These are phyloP conservation scores for Camelina hispida DNA, from an alignment of 345 rosid species.

Conservation along the genomic window DNA sequence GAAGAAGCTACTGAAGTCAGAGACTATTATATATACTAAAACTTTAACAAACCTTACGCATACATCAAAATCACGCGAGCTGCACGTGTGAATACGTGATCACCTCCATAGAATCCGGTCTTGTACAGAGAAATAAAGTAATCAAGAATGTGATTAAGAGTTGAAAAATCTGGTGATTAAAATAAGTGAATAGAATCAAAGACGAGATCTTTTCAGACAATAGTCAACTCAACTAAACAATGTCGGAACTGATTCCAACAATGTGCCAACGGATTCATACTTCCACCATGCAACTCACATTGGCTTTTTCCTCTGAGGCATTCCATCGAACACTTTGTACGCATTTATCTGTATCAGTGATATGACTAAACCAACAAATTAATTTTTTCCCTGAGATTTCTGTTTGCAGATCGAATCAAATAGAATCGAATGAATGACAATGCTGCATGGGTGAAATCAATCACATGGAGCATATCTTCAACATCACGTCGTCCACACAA, in stretches of 20 bases:
- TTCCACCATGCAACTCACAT: not conserved
- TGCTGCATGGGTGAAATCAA: not conserved
- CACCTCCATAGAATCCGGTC: constrained; percentile 30
- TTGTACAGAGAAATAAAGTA: constrained; percentile 22
- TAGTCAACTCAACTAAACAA: constrained; percentile 1
- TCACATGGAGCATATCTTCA: constrained; percentile 13
- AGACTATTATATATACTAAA: not conserved
- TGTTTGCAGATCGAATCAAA: not conserved
- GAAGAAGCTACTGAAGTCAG: constrained; percentile 15
- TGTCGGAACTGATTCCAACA: not conserved
- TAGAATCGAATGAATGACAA: not conserved
- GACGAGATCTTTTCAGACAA: constrained; percentile 9
- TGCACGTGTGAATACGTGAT: constrained; percentile 35
- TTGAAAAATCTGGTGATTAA: constrained; percentile 24
- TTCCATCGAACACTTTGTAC: constrained; percentile 25
- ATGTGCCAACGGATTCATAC: constrained; percentile 21
- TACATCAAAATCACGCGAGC: constrained; percentile 10
- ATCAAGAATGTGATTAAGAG: not conserved
- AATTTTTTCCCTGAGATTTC: not conserved
- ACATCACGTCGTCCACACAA: not conserved
- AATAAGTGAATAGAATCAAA: constrained; percentile 15
- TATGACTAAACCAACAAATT: not conserved
- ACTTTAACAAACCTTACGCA: constrained; percentile 18
- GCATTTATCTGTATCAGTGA: not conserved
- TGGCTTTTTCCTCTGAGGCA: constrained; percentile 14